Conservation (phyloP, 257 asterid genomes). For the Phtheirospermum japonicum region DNA sequence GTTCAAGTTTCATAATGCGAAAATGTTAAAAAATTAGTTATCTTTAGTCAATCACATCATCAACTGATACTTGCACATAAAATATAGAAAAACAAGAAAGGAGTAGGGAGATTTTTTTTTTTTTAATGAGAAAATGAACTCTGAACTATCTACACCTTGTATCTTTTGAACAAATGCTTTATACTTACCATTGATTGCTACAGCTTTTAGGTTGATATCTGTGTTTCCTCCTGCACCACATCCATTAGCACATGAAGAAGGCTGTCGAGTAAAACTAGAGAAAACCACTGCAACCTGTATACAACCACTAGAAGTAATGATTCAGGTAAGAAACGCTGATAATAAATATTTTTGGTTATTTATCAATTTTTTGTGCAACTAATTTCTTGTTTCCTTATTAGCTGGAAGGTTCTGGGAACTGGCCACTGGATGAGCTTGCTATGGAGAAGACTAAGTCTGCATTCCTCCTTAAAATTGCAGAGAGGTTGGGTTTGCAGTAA, state of each 20-base stretch:
- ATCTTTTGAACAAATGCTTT: constrained; percentile 12
- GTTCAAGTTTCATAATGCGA: too few relatives aligned
- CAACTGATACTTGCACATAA: too few relatives aligned
- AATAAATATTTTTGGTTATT: constrained; percentile 20
- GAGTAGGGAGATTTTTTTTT: too few relatives aligned
- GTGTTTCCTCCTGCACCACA: constrained; percentile 89
- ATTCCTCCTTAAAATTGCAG: constrained; percentile 88
- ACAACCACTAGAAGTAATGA: constrained; percentile 83
- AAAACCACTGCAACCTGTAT: constrained; percentile 63
- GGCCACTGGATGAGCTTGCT: constrained; percentile 96
- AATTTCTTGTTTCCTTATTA: constrained; percentile 35
- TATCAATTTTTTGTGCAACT: constrained; percentile 9
- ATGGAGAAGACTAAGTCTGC: constrained; percentile 94
- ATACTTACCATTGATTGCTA: constrained; percentile 31
- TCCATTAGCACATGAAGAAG: constrained; percentile 74
- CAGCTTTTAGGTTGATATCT: constrained; percentile 95
- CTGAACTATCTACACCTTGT: constrained; percentile 9
- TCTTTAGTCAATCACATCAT: too few relatives aligned
- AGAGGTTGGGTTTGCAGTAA: constrained; percentile 56
- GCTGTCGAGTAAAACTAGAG: constrained; percentile 40
- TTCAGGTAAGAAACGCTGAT: constrained; percentile 63
- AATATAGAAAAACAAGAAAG: too few relatives aligned
- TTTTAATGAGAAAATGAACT: constrained; percentile 4
- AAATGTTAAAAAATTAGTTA: too few relatives aligned
- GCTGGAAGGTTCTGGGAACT: constrained; percentile 98